These are phyloP conservation scores for Gyrodon lividus DNA, from an alignment of 768 basidiomycete species.

Conservation along the genomic window DNA sequence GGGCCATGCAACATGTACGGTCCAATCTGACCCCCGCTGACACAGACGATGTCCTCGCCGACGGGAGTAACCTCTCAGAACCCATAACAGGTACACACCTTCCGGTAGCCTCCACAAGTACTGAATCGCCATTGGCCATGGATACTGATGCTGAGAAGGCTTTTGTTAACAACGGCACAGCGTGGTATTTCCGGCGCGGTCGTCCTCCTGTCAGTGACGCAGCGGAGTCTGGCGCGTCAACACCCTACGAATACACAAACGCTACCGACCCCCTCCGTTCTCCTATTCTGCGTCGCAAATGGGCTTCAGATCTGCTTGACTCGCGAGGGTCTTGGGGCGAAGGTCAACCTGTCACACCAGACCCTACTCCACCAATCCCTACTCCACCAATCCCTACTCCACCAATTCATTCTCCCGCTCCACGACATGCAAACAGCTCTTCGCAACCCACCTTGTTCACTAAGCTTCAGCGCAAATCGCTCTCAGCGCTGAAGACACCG, in stretches of 20 bases:
- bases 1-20: conserved; percentile 42
- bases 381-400: conserved; percentile 4
- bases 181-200: conserved; percentile 54
- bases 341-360: conserved; percentile 12
- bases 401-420: conserved; percentile 1
- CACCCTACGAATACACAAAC: conserved; percentile 30
- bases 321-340: conserved; percentile 23
- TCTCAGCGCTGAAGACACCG: conserved; percentile 41
- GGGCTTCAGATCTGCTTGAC: conserved; percentile 45
- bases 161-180: conserved; percentile 52
- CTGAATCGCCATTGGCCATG: conserved; percentile 61
- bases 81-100: conserved; percentile 22
- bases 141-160: conserved; percentile 81
- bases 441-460: conserved; percentile 39
- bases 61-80: conserved; percentile 22
- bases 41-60: conserved; percentile 18
- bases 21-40: conserved; percentile 21
- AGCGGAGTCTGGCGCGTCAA: conserved; percentile 34
- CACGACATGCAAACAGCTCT: conserved; percentile 12
- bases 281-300: conserved; percentile 45
- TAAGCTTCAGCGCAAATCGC: conserved; percentile 44
- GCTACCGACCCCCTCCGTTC: conserved; percentile 40
- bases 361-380: conserved; percentile 1
- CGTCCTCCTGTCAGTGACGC: conserved; percentile 28
- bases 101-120: conserved; percentile 29